Evolutionary conservation across 2,329 filamentous ascomycete genomes (phyloP).

Genomic region (Dothideomycetes sp.): DNA sequence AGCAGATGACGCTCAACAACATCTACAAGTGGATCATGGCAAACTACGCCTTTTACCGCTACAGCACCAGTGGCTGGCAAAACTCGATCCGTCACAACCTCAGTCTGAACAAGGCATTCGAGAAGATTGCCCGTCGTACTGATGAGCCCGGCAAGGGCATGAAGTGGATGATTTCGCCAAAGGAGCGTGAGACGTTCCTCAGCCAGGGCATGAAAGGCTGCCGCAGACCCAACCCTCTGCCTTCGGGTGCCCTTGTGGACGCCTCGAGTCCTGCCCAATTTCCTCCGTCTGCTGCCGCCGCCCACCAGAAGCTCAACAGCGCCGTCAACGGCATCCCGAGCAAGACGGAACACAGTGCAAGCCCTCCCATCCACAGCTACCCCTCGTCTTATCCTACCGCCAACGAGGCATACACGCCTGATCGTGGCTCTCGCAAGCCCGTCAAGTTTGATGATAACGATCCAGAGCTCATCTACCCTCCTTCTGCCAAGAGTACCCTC

Average conservation of each 20-base stretch:
- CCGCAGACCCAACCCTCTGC: constrained; percentile 27
- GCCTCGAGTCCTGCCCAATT: constrained; percentile 29
- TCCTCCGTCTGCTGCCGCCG: constrained; percentile 43
- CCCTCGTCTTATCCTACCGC: constrained; percentile 36
- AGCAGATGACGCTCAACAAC: constrained; percentile 81
- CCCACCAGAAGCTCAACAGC: constrained; percentile 9
- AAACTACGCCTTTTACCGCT: constrained; percentile 86
- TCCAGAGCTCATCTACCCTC: constrained; percentile 19
- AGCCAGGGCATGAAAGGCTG: constrained; percentile 50
- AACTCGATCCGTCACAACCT: constrained; percentile 97
- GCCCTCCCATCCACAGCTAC: constrained; percentile 34
- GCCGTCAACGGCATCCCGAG: constrained; percentile 11
- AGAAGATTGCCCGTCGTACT: constrained; percentile 83
- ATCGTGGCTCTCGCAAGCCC: constrained; percentile 40
- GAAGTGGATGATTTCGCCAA: constrained; percentile 92
- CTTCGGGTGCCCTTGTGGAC: constrained; percentile 21
- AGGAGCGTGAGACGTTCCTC: constrained; percentile 78
- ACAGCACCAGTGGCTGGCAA: constrained; percentile 86
- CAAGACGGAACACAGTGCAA: constrained; percentile 22
- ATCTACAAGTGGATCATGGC: constrained; percentile 92
- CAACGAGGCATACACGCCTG: constrained; percentile 46
- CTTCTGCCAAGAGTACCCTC: constrained; percentile 15
- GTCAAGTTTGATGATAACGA: constrained; percentile 22
- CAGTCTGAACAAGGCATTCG: constrained; percentile 87
- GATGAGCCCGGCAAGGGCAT: constrained; percentile 97